Evolutionary conservation across 169 alveolate genomes (phyloP), one percentile per base, ranked within the genome.

Genomic region (Plasmodium sp.): DNA sequence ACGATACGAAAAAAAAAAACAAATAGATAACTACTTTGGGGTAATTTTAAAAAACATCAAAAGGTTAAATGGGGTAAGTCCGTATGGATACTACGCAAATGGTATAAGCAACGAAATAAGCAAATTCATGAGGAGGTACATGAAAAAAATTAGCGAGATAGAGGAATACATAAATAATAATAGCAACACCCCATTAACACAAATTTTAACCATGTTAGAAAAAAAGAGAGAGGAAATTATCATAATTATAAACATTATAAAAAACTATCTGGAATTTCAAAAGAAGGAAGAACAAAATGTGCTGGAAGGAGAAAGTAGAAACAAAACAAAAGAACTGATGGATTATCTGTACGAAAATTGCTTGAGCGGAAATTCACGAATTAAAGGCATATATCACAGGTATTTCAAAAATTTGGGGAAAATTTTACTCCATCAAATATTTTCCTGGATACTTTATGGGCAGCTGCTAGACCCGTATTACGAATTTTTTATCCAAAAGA

Each of bases 381-480:
- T 77, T 22, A 93, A 85, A 31, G 58, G 82, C 31, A 86, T 96
- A 12, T 56, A 84, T 75, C 72, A 85, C 31, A 92, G 83, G 31
- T 84, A 95, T 51, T 93, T 83, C 41, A 62, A 71, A 62, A 77
- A 72, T 67, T 83, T 95, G 75, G 94, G 96, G 31, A 92, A 81
- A 62, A 74, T 86, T 34, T 83, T 96, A 16, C 86, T 92, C 72
- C 84, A 72, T 71, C 97, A 95, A 45, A 84, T 95, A 39, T 81
- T 75, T 74, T 74, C 86, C 36, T 96, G 97, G 97, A 90, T 96
- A 7, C 71, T 96, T 72, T 94, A 90, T 82, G 97, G 97, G 0
- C 97, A 96, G 34, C 77, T 96, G 41, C 16, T 88, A 45, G 97
- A 96, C 51, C 96, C 96, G 18, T 84, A 95, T 81, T 84, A 92